A percentile compares a stretch with the other conserved stretches of the same genome.
These are phyloP conservation scores for Ailanthus altissimus DNA, from an alignment of 345 rosid genomes.

Conservation along the genomic window DNA sequence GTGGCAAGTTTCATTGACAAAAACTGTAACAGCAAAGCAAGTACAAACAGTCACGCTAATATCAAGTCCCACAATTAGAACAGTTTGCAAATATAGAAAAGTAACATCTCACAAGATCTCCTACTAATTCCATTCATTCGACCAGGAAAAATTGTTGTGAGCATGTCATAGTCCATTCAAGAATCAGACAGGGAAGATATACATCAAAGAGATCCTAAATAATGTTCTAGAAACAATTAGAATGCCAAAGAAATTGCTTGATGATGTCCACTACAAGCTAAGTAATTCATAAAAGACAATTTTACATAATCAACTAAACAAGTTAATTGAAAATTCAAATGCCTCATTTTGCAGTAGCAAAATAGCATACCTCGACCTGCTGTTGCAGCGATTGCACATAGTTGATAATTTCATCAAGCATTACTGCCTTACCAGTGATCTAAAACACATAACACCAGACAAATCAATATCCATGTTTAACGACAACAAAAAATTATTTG, in stretches of 20 bases:
- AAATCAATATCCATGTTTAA: slow-evolving; percentile 11
- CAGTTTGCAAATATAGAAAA: not conserved
- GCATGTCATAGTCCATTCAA: not conserved
- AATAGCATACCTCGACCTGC: slow-evolving; percentile 86
- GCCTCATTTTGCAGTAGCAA: not conserved
- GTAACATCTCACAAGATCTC: not conserved
- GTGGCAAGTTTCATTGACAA: slow-evolving; percentile 98
- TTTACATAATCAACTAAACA: not conserved
- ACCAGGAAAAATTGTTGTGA: not conserved
- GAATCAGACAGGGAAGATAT: not conserved
- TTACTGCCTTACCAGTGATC: slow-evolving; percentile 97
- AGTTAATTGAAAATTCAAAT: not conserved
- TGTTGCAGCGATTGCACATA: slow-evolving; percentile 95
- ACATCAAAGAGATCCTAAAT: not conserved
- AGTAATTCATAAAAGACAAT: not conserved
- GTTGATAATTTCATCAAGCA: slow-evolving; percentile 98
- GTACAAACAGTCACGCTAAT: not conserved
- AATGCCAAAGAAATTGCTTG: not conserved
- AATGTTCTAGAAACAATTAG: not conserved
- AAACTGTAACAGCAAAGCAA: slow-evolving; percentile 53
- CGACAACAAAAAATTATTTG: not conserved
- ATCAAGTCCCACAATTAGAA: not conserved
- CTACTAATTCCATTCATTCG: slow-evolving; percentile 4
- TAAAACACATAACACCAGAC: slow-evolving; percentile 33
- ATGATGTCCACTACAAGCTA: not conserved